A percentile compares a stretch with the other conserved stretches of the same genome.
Conservation (phyloP, 2,329 filamentous ascomycete genomes). For the Aureobasidium sp. region DNA sequence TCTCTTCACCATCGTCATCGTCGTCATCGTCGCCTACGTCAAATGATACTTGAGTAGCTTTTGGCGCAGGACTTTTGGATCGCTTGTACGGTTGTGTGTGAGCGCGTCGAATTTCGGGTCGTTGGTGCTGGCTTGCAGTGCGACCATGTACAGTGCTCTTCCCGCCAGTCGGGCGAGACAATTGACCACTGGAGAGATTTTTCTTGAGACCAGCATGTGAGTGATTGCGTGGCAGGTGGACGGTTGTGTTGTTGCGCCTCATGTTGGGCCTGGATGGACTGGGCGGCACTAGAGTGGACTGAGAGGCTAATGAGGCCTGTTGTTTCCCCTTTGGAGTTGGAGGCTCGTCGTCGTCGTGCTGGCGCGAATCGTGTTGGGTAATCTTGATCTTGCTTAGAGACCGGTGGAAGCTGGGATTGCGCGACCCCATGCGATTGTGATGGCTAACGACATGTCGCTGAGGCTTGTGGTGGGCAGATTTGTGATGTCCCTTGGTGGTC, state of each 20-base stretch:
- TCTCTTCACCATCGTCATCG: slow-evolving; percentile 20
- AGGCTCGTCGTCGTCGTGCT: slow-evolving; percentile 22
- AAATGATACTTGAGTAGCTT: slow-evolving; percentile 35
- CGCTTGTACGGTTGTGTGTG: slow-evolving; percentile 21
- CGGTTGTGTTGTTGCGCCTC: slow-evolving; percentile 38
- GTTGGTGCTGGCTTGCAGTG: slow-evolving; percentile 13
- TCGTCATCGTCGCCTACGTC: slow-evolving; percentile 28
- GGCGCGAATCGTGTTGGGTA: slow-evolving; percentile 19
- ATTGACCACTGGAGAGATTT: slow-evolving; percentile 35
- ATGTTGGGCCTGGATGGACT: slow-evolving; percentile 26
- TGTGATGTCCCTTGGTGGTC: neutral
- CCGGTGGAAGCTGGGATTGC: slow-evolving; percentile 35
- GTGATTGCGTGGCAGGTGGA: slow-evolving; percentile 30
- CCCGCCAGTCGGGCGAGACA: slow-evolving; percentile 29
- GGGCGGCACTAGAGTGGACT: slow-evolving; percentile 22
- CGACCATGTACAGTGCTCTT: slow-evolving; percentile 28
- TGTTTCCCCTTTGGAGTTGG: slow-evolving; percentile 11
- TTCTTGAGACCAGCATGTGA: slow-evolving; percentile 27
- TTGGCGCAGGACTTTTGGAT: slow-evolving; percentile 25
- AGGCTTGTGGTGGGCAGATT: slow-evolving; percentile 26
- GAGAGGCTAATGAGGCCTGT: neutral
- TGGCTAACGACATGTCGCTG: slow-evolving; percentile 34
- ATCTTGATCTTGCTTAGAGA: slow-evolving; percentile 36
- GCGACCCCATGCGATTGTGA: slow-evolving; percentile 30
- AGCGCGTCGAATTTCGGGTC: slow-evolving; percentile 17